Conservation (phyloP, 1,284 basidiomycete species). For the Porodaedalea pini region DNA sequence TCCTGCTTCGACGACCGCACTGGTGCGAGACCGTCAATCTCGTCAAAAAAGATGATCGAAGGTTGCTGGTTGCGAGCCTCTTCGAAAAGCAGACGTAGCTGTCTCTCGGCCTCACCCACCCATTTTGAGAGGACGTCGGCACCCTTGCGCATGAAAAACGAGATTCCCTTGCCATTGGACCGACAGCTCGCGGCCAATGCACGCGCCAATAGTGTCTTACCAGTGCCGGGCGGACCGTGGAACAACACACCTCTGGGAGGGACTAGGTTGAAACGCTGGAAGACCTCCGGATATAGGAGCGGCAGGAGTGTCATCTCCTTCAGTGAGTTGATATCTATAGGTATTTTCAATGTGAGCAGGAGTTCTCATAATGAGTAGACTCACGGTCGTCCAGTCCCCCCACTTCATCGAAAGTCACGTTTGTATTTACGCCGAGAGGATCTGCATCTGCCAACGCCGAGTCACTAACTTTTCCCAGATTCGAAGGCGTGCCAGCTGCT, state of each 20-base stretch:
- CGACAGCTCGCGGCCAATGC: conserved; percentile 94
- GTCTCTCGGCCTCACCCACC: conserved; percentile 98
- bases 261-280: conserved; percentile 91
- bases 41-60: conserved; percentile 96
- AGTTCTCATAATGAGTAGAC: conserved; percentile 30
- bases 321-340: conserved; percentile 86
- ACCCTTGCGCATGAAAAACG: conserved; percentile 99
- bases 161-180: conserved; percentile 85
- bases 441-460: conserved; percentile 94
- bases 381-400: conserved; percentile 92
- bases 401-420: conserved; percentile 96
- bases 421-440: conserved; percentile 90
- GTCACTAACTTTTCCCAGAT: conserved; percentile 79
- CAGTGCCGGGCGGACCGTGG: conserved; percentile 94
- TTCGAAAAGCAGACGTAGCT: conserved; percentile 93
- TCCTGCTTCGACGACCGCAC: conserved; percentile 98
- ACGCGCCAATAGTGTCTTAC: conserved; percentile 90
- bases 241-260: conserved; percentile 97
- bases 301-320: conserved; percentile 99
- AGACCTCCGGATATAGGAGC: conserved; percentile 94
- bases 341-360: conserved; percentile 4
- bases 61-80: conserved; percentile 93
- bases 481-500: conserved; percentile 69
- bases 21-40: conserved; percentile 97
- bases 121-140: conserved; percentile 98